Base-by-base conservation (phyloP, 169 alveolate species). In the Plasmodium knowlesi region DNA sequence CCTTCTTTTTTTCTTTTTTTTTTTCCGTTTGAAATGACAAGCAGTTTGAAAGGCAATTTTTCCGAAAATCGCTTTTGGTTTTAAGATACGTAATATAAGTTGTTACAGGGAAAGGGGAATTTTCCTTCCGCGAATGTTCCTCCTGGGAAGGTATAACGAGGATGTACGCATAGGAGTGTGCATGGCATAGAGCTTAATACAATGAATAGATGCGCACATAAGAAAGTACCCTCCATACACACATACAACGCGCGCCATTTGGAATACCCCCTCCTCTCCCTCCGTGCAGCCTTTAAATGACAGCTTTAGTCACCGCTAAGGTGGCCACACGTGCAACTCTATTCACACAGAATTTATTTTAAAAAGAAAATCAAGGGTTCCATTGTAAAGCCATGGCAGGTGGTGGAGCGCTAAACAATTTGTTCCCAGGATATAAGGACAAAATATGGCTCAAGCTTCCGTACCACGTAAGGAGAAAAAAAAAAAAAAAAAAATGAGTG, bases 371-470 rank as follows among this genome's bases (percentile, higher is more conserved):
- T 72, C 14, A 84, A 73, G 54, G 61, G 32, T 73, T 73, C 67
- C 50, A 73, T 6, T 10, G 37, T 22, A 22, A 76, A 71, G 71
- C 32, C 22, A 95, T 93, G 94, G 98, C 97, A 37, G 98, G 98
- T 16, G 98, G 98, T 79, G 98, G 97, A 85, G 98, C 98, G 10
- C 70, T 97, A 81, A 96, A 97, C 84, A 96, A 96, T 88, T 95
- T 97, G 70, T 97, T 97, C 84, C 98, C 98, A 3, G 98, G 98
- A 73, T 97, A 97, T 92, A 96, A 96, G 92, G 98, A 96, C 89
- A 97, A 97, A 92, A 76, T 97, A 81, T 97, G 98, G 98, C 76
- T 94, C 90, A 96, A 95, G 90, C 95, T 97, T 78, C 98, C 98
- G 19, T 86, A 93, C 28, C 91, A 94, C 73, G 98, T 96, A 96